Conservation (phyloP, 768 basidiomycete genomes). For the Auriculariales sp. region DNA sequence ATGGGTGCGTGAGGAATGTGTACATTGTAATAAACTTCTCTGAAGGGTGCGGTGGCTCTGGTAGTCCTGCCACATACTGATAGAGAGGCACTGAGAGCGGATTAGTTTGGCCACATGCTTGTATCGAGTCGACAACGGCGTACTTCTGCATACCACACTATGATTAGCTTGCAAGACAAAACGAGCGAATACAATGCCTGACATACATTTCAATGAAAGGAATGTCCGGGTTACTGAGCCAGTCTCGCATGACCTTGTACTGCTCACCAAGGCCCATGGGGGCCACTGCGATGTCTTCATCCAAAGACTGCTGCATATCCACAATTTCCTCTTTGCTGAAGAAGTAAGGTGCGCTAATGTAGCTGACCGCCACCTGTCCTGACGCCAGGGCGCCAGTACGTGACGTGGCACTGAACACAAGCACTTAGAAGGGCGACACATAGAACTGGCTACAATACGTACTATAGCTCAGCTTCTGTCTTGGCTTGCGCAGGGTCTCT, state of each 20-base stretch:
- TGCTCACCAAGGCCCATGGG: background rate
- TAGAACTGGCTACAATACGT: background rate
- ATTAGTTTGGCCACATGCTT: too few species aligned
- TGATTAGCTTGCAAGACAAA: too few species aligned
- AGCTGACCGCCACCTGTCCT: background rate
- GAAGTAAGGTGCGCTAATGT: background rate
- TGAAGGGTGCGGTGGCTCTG: background rate
- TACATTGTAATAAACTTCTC: background rate
- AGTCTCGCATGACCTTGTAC: background rate
- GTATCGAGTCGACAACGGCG: too few species aligned
- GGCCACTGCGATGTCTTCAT: background rate
- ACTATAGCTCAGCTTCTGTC: background rate
- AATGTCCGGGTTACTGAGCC: background rate
- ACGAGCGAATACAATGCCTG: too few species aligned
- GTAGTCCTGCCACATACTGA: too few species aligned
- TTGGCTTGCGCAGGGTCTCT: background rate
- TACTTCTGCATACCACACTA: too few species aligned
- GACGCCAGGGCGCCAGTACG: background rate
- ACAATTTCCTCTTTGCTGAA: background rate
- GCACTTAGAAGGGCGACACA: background rate
- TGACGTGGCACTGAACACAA: background rate
- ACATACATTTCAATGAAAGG: background rate
- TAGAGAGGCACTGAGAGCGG: too few species aligned
- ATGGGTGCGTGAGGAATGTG: background rate
- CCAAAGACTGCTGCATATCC: background rate